These are phyloP conservation scores for Clitocybe nebularis DNA, from an alignment of 1,284 basidiomycete species.

Conservation along the genomic window DNA sequence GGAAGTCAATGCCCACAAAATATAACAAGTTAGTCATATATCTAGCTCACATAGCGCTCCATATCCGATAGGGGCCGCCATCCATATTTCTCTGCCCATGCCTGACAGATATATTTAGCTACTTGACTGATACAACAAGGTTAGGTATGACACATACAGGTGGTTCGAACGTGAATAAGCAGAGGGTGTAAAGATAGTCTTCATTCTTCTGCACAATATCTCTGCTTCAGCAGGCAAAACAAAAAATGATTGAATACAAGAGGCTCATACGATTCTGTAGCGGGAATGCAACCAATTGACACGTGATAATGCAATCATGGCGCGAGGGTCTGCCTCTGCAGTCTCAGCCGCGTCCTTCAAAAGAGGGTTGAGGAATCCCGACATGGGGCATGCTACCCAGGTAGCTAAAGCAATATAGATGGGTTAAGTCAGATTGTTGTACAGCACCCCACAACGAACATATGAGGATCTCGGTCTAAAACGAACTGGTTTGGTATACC, in stretches of 20 bases:
- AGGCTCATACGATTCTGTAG: constrained; percentile 41
- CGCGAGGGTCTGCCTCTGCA: constrained; percentile 34
- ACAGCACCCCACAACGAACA: constrained; percentile 18
- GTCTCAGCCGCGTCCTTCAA: constrained; percentile 11
- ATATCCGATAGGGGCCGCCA: constrained; percentile 25
- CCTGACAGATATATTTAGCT: constrained; percentile 9
- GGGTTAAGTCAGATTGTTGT: background rate
- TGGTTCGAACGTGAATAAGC: constrained; percentile 27
- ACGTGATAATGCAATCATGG: constrained; percentile 41
- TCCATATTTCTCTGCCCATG: constrained; percentile 19
- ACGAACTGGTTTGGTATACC: background rate
- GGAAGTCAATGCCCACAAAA: background rate
- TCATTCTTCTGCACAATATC: constrained; percentile 23
- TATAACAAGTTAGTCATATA: background rate
- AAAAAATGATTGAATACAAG: background rate
- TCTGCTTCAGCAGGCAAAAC: background rate
- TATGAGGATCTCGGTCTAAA: constrained; percentile 39
- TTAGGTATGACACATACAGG: constrained; percentile 15
- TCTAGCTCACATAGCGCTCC: constrained; percentile 25
- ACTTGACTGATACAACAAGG: background rate
- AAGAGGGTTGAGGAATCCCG: constrained; percentile 22
- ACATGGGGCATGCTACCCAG: constrained; percentile 33
- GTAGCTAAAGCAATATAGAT: constrained; percentile 24
- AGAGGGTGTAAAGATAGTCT: constrained; percentile 29
- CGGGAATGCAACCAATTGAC: constrained; percentile 44